Base-by-base conservation (phyloP, 176 grass and related monocot genomes). In the Miscanthus lutarioriparius region DNA sequence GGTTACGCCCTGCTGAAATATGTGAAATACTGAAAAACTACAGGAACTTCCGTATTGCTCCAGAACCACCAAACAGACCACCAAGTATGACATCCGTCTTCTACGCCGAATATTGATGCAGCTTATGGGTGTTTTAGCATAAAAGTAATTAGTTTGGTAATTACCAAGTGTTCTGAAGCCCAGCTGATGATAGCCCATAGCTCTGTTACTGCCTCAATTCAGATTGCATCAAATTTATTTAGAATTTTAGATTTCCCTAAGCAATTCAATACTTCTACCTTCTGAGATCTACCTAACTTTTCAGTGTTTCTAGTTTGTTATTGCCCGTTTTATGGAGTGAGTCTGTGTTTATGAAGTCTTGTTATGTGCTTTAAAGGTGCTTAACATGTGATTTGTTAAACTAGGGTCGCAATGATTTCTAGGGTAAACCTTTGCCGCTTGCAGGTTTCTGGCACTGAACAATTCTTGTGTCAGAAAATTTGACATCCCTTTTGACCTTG, bases 21-120 rank as follows among this genome's bases (percentile, higher is more conserved):
- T 97, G 94, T 80, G 91, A 97, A 88, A 94, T 97, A 84, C 88
- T 97, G 45, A 87, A 87, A 75, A 97, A 97, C 83, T 87, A 94
- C 79, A 90, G 20, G 64, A 90, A 81, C 40, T 94, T 97, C 76
- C 89, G 49, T 30, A 94, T 97, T 80, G 82, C 87, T 32, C 94
- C 94, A 56, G 94, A 97, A 72, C 85, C 94, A 68, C 92, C 89
- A 85, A 97, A 92, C 83, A 90, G 27, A 70, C 91, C 94, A 78
- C 80, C 67, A 83, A 97, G 94, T 97, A 97, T 83, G 87, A 73
- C 10, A 76, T 83, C 30, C 61, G 13, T 58, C 22, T 77, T 54
- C 19, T 78, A 37, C 9, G 19, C 36, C 3, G 40, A 74, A 70
- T 6, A 20, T 1, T 53, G 11, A 66, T 80, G 43, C 36, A 3